Percentiles rank a stretch among this genome's conserved stretches.
phyloP scores from a whole-genome alignment of 225 moss, liverwort and hornwort species.

The Sphagnum contortum region DNA sequence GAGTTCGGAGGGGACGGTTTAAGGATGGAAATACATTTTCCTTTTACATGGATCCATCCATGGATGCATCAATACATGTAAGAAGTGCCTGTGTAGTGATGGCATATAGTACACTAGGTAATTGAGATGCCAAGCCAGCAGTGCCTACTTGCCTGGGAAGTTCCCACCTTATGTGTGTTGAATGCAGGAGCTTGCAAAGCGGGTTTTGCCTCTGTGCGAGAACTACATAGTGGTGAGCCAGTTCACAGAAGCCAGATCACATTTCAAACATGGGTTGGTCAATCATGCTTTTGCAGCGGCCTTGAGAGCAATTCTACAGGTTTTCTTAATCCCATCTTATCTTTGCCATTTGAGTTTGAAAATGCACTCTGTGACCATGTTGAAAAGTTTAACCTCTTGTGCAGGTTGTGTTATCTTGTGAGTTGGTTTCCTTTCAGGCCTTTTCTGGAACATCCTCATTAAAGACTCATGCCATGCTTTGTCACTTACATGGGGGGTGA shows the following conservation, averaged over 20 bases:
- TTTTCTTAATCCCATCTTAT: conserved; percentile 7
- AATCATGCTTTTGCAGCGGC: conserved; percentile 97
- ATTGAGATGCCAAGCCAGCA: no score
- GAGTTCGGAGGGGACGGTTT: conserved; percentile 69
- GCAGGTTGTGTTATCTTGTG: no score
- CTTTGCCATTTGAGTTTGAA: neutral
- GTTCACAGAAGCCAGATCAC: conserved; percentile 82
- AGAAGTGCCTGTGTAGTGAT: conserved; percentile 1
- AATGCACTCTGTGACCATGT: neutral
- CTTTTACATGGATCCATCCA: conserved; percentile 65
- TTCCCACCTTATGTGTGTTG: conserved; percentile 1
- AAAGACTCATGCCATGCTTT: no score
- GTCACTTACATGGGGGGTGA: no score
- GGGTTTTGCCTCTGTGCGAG: conserved; percentile 84
- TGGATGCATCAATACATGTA: conserved; percentile 81
- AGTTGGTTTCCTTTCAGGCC: no score
- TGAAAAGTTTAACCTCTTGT: conserved; percentile 20
- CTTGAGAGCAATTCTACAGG: conserved; percentile 86
- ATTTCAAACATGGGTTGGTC: conserved; percentile 93
- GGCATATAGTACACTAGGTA: no score
- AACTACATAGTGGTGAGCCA: conserved; percentile 80
- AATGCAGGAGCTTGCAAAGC: conserved; percentile 81
- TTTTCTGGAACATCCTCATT: no score
- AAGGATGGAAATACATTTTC: conserved; percentile 73
- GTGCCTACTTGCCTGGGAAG: no score